Base-by-base conservation (phyloP, 2,329 filamentous ascomycete genomes). In the Pseudogymnoascus sp. region DNA sequence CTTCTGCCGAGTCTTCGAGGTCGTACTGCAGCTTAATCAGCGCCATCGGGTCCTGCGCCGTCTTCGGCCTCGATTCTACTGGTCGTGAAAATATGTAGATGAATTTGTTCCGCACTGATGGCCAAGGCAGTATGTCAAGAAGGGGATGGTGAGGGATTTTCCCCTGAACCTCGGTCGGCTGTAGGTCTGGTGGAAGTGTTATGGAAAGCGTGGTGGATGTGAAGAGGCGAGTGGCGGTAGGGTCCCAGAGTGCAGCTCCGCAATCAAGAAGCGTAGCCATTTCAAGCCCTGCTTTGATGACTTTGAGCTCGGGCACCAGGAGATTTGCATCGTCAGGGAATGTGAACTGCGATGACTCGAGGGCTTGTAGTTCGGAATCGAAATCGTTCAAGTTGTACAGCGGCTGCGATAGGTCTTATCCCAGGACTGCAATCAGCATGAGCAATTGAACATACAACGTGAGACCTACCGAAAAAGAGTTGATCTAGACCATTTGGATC, bases 1-100 rank as follows among this genome's bases (percentile, higher is more conserved):
- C 62, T 58, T 64, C 62, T n/a, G 62, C 45, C 57, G 59, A 52
- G 38, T 62, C 61, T 61, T 64, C 62, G 48, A 64, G 15, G 58
- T 34, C 61, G 56, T 61, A 45, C 21, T 62, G 55, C 12, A 64
- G 37, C 23, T 18, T 59, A 30, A 64, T 60, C 52, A 64, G 28
- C 35, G 61, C 62, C 59, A 61, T 60, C 13, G 61, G 34, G 21
- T 60, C 62, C 56, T 35, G 45, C 33, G 61, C 61, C 13, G 41
- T 45, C 52, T 58, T 26, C 30, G 61, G 61, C 58, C 61, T 59
- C 28, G 56, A 12, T 8, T 63, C 57, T 21, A 55, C 62, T n/a
- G 62, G 62, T 59, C 61, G 62, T 21, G 37, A 58, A 60, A 64
- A 64, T 35, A 64, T 37, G 56, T 33, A 61, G 52, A 64, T 63